Conservation (phyloP, 1,284 basidiomycete genomes). For the Marasmius tenuissimus region DNA sequence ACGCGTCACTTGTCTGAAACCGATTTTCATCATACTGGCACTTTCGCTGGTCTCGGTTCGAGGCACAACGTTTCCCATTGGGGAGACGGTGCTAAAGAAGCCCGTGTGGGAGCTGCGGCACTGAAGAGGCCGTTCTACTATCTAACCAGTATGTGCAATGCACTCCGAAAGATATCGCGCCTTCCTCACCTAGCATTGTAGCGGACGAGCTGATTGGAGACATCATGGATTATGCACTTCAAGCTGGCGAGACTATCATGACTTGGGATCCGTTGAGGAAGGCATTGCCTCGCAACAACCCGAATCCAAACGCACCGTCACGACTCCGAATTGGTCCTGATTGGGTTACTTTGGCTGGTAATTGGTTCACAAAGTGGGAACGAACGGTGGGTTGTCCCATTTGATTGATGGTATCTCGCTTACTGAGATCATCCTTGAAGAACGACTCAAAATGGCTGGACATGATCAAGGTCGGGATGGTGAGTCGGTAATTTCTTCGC, state of each 20-base stretch:
- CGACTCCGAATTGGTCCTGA: conserved; percentile 41
- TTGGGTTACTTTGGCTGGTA: conserved; percentile 41
- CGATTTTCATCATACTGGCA: conserved; percentile 40
- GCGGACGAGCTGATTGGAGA: conserved; percentile 43
- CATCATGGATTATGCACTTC: conserved; percentile 38
- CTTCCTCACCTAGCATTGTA: conserved; percentile 9
- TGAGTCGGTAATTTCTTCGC: conserved; percentile 13
- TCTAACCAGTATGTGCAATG: conserved; percentile 29
- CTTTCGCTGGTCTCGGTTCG: conserved; percentile 40
- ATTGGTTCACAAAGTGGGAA: conserved; percentile 47
- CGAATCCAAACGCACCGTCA: conserved; percentile 35
- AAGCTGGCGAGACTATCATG: conserved; percentile 40
- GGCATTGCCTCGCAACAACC: conserved; percentile 29
- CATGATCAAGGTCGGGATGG: conserved; percentile 40
- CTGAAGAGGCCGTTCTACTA: conserved; percentile 41
- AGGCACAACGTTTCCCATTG: conserved; percentile 44
- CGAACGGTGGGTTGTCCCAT: conserved; percentile 28
- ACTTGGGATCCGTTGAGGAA: conserved; percentile 43
- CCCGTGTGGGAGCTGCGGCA: conserved; percentile 35
- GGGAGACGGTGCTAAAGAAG: conserved; percentile 47
- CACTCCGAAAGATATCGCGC: not conserved
- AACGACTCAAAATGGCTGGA: conserved; percentile 39
- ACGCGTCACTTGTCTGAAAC: conserved; percentile 42
- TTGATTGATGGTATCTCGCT: not conserved
- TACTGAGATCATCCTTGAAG: conserved; percentile 12